Evolutionary conservation across 768 basidiomycete species (phyloP), one percentile per base, ranked within the genome.

Genomic region (Boletus speciosus): DNA sequence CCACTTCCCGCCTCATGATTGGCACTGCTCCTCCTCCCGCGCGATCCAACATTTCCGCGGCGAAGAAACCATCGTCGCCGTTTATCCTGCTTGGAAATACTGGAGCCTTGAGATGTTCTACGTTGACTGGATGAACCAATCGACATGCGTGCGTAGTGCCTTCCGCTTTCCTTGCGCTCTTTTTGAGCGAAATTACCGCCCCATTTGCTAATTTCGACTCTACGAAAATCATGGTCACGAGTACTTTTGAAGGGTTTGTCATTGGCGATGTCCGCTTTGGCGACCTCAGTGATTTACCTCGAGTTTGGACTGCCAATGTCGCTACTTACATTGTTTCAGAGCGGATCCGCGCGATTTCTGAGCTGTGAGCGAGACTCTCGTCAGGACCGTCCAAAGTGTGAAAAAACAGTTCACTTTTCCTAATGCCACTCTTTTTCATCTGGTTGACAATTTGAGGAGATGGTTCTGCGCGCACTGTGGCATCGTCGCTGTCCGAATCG

Each of bases 91-190:
- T 16, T 42, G 14, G 32, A 16, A n/a, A 23, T 6, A 32, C 19
- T 32, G 29, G 56, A 25, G 4, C 6, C 34, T 10, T 52, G 47
- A 15, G 57, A 45, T 25, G 31, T 4, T 19, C 46, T 32, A 25
- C 36, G 55, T 51, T 43, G 55, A 23, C 40, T 7, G 10, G 60
- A 41, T 12, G 56, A 50, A 27, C 60, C 59, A 5, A 59, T 59
- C 16, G 65, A 59, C 60, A 64, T 66, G 47, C 66, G 63, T 11
- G 54, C 54, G 16, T 57, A 55, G 38, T 45, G 54, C 46, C 42
- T 54, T 38, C 47, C 47, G 21, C 23, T 11, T 23, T 41, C 49
- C 8, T 29, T 32, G 34, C n/a, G 44, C 23, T 27, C 46, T 39
- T 53, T 68, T 35, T n/a, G 49, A 38, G 47, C 16, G 16, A 8